Base-by-base conservation (phyloP, 805 yeast species). In the Teunomyces tritomae region DNA sequence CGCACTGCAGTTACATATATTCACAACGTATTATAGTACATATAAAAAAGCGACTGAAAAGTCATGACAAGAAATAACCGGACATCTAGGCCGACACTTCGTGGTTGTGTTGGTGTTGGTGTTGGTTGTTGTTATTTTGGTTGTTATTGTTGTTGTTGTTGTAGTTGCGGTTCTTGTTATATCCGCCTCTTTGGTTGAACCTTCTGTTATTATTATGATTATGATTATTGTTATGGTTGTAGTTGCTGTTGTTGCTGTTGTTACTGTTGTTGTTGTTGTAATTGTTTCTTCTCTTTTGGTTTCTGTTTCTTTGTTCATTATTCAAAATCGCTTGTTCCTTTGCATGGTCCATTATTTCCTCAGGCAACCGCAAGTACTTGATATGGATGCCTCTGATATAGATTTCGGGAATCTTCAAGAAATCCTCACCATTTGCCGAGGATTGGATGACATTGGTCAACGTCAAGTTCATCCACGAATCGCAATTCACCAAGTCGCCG, bases 391-490 rank as follows among this genome's bases (percentile, higher is more conserved):
- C 97, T 63, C 91, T 83, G 34, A 91, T 80, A 62, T 90, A 91
- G 48, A 85, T 78, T 58, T 88, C 95, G 3, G 83, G 80, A 40
- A 86, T 67, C 60, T 84, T 83, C 45, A 77, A 64, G 63, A 80
- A 87, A 46, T 73, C 73, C 53, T 79, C 83, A 33, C 87, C 92
- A 55, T 76, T 61, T 36, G 81, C 72, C 57, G 81, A 80, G 11
- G 84, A 78, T 61, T 84, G 87, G 42, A 83, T 79, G 11, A 85
- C 97, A 53, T 90, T 84, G 29, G 76, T 76, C 46, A 94, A 74
- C 1, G 96, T 87, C 54, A 94, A 74, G 65, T 94, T 94, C 99
- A 94, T 94, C 90, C 95, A 88, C 34, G 89, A 84, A 65, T 94
- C 99, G 57, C 96, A 89, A 61, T 88, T 87, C 47, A 82, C 80